Percentiles rank a stretch among this genome's conserved stretches.
These are phyloP conservation scores for Termitomyces sp. DNA, from an alignment of 768 basidiomycete genomes.

Conservation along the genomic window DNA sequence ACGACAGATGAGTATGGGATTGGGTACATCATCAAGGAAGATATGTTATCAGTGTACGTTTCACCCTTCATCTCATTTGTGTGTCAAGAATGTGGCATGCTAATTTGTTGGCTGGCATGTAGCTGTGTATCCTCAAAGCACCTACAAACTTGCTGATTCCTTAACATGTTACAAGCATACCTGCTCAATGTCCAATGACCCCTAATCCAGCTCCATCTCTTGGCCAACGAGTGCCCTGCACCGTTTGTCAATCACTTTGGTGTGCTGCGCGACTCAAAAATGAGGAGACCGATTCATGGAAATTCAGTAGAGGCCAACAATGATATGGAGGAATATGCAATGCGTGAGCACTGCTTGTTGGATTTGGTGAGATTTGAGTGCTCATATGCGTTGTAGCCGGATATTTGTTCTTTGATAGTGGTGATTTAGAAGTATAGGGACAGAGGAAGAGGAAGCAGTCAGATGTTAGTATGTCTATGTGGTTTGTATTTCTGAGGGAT, in stretches of 20 bases:
- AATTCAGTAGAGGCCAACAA: constrained; percentile 25
- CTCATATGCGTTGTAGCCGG: constrained; percentile 39
- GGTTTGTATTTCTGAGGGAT: background rate
- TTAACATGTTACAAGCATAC: constrained; percentile 82
- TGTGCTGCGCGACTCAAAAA: constrained; percentile 69
- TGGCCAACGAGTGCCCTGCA: constrained; percentile 78
- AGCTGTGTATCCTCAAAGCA: constrained; percentile 94
- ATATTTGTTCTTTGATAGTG: constrained; percentile 83
- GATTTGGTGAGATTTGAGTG: background rate
- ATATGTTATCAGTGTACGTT: constrained; percentile 76
- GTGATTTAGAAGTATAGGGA: constrained; percentile 64
- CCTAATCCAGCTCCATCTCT: constrained; percentile 71
- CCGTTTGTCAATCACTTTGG: constrained; percentile 80
- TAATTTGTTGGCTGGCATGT: background rate
- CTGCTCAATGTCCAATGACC: constrained; percentile 77
- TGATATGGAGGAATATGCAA: constrained; percentile 41
- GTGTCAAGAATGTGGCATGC: background rate
- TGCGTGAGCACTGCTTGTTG: constrained; percentile 52
- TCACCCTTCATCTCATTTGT: background rate
- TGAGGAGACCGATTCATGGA: constrained; percentile 61
- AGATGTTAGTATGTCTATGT: constrained; percentile 49
- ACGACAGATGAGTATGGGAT: constrained; percentile 94
- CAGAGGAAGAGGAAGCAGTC: constrained; percentile 54
- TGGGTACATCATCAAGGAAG: constrained; percentile 98
- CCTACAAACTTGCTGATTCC: constrained; percentile 84